Evolutionary conservation across 1,139 yeast species (phyloP).

Genomic region (Ogataea hybrid): DNA sequence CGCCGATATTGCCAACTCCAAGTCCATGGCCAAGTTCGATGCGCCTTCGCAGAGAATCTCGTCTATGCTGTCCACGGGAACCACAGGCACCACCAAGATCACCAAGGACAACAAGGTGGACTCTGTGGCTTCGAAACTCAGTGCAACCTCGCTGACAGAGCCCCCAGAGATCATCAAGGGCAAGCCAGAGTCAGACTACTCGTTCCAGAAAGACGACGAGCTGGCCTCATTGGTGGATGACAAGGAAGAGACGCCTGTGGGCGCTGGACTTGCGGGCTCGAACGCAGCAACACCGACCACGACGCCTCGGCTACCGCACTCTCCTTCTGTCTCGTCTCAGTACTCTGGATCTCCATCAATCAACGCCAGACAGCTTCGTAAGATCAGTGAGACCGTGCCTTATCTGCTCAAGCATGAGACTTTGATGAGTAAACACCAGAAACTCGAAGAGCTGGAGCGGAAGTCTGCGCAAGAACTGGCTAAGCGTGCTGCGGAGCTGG

Average conservation of each 20-base stretch:
- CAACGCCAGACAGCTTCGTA: conserved; percentile 68
- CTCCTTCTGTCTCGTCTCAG: conserved; percentile 34
- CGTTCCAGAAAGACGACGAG: conserved; percentile 25
- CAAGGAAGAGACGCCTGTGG: conserved; percentile 24
- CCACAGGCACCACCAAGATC: conserved; percentile 10
- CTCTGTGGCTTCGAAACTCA: conserved; percentile 16
- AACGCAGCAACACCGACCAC: conserved; percentile 51
- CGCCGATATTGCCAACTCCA: conserved; percentile 51
- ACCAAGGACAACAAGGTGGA: conserved; percentile 13
- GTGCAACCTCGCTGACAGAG: conserved; percentile 3
- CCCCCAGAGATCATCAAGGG: conserved; percentile 19
- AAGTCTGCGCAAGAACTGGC: conserved; percentile 74
- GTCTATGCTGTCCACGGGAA: conserved; percentile 4
- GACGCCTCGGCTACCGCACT: conserved; percentile 40
- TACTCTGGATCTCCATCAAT: conserved; percentile 32
- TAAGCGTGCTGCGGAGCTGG: conserved; percentile 69
- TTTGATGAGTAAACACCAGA: conserved; percentile 70
- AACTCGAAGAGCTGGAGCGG: conserved; percentile 74
- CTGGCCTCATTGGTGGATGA: conserved; percentile 25
- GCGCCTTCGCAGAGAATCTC: conserved; percentile 8
- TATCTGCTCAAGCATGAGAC: conserved; percentile 76
- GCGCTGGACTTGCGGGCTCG: conserved; percentile 36
- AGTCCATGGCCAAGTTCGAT: conserved; percentile 31
- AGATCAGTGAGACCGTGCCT: conserved; percentile 78
- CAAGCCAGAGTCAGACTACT: conserved; percentile 17